These are phyloP conservation scores for Tritrichomonas foetus DNA, from an alignment of 208 protist species.

Conservation along the genomic window DNA sequence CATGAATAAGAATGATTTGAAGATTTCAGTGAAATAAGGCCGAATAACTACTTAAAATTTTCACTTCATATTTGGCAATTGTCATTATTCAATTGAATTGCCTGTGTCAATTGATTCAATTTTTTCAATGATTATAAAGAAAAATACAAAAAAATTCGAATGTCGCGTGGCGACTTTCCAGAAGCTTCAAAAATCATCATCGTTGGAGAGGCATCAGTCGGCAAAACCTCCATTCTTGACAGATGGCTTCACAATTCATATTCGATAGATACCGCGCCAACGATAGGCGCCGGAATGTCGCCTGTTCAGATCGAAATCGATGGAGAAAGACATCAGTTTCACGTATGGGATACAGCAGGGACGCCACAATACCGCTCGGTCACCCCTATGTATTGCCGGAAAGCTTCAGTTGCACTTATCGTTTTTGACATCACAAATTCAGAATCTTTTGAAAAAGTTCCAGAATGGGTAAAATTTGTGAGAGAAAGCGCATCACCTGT, in stretches of 20 bases:
- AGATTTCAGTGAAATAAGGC: too few species aligned
- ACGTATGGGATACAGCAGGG: conserved; percentile 26
- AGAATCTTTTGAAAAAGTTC: not conserved
- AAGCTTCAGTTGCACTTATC: not conserved
- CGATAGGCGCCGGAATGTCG: not conserved
- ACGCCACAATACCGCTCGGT: not conserved
- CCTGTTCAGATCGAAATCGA: not conserved
- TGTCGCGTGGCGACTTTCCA: too few species aligned
- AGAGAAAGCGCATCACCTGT: not conserved
- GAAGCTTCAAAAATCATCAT: conserved; percentile 27
- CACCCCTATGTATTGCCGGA: not conserved
- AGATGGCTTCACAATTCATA: not conserved
- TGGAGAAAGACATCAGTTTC: not conserved
- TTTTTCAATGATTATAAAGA: too few species aligned
- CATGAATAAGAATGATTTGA: too few species aligned
- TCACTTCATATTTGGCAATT: too few species aligned
- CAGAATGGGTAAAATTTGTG: not conserved
- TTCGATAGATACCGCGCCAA: not conserved
- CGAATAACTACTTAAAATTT: too few species aligned
- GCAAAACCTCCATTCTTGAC: not conserved
- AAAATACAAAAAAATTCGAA: too few species aligned
- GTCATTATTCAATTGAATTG: too few species aligned
- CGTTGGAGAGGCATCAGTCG: not conserved
- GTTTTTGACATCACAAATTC: not conserved
- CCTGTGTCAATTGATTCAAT: too few species aligned